These are phyloP conservation scores for Bonia amplexicaulis DNA, from an alignment of 176 grass and related monocot species.

Conservation along the genomic window DNA sequence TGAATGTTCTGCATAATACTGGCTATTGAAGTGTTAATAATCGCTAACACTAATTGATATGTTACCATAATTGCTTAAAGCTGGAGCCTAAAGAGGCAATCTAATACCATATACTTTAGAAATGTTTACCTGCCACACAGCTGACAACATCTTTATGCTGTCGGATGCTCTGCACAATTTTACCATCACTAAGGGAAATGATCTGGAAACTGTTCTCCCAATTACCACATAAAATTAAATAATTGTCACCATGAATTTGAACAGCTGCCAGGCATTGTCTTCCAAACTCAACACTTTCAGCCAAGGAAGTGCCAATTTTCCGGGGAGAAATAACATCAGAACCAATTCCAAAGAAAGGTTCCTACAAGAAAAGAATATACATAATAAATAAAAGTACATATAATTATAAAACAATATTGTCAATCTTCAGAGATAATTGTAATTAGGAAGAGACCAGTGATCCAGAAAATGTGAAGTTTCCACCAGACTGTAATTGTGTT, in stretches of 20 bases:
- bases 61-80: conserved; percentile 8
- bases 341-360: conserved; percentile 96
- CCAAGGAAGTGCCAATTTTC: conserved; percentile 72
- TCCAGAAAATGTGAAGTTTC: conserved; percentile 98
- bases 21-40: not conserved
- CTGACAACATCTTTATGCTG: conserved; percentile 98
- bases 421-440: not conserved
- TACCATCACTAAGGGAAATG: conserved; percentile 85
- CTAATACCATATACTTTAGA: conserved; percentile 14
- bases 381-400: conserved; percentile 24
- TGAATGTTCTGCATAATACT: not conserved
- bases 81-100: conserved; percentile 9
- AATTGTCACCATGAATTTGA: conserved; percentile 82
- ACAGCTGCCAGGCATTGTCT: conserved; percentile 72
- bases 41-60: conserved; percentile 7
- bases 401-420: not conserved
- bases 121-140: conserved; percentile 80
- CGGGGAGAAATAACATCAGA: conserved; percentile 84
- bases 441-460: conserved; percentile 57
- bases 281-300: conserved; percentile 92
- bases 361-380: conserved; percentile 42
- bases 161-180: conserved; percentile 89
- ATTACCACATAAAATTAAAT: conserved; percentile 91
- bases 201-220: conserved; percentile 99
- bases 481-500: conserved; percentile 81